Percentiles rank a stretch among this genome's conserved stretches.
Evolutionary conservation across 1,284 basidiomycete species (phyloP).

Genomic region (Porphyrellus sp.): DNA sequence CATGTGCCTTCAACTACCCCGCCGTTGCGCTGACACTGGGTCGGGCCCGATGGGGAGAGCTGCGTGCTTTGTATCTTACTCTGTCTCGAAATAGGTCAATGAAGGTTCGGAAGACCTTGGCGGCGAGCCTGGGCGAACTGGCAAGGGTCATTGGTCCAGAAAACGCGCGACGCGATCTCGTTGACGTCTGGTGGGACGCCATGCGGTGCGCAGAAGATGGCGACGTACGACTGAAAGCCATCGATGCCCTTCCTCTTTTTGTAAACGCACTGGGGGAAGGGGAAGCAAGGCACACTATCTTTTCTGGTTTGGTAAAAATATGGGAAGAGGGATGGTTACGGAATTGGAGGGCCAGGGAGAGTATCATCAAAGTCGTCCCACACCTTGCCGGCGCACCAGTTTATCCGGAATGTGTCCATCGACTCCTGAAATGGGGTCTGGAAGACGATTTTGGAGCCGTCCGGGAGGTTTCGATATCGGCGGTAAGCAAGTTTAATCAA

Average conservation of each 20-base stretch:
- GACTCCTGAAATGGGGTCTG: slow-evolving; percentile 63
- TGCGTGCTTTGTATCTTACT: slow-evolving; percentile 68
- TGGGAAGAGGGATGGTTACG: slow-evolving; percentile 65
- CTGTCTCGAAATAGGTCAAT: slow-evolving; percentile 58
- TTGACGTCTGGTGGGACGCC: slow-evolving; percentile 70
- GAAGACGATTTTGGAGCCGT: slow-evolving; percentile 83
- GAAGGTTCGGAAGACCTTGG: slow-evolving; percentile 74
- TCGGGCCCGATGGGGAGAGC: slow-evolving; percentile 68
- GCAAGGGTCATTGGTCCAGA: slow-evolving; percentile 81
- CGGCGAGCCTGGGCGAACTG: slow-evolving; percentile 87
- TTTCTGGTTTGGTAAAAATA: slow-evolving; percentile 51
- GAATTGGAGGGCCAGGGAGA: slow-evolving; percentile 85
- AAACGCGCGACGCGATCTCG: slow-evolving; percentile 66
- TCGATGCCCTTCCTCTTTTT: slow-evolving; percentile 63
- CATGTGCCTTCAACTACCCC: slow-evolving; percentile 94
- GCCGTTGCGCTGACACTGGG: slow-evolving; percentile 89
- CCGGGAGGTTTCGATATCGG: slow-evolving; percentile 69
- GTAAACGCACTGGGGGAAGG: slow-evolving; percentile 51
- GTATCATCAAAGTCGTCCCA: slow-evolving; percentile 57
- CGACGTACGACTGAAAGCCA: slow-evolving; percentile 68
- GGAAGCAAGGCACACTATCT: slow-evolving; percentile 49
- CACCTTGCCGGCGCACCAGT: slow-evolving; percentile 35
- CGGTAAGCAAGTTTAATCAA: slow-evolving; percentile 20
- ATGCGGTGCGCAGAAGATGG: slow-evolving; percentile 55
- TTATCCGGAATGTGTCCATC: slow-evolving; percentile 34